These are phyloP conservation scores for Kwoniella sp. DNA, from an alignment of 768 basidiomycete genomes.

Conservation along the genomic window DNA sequence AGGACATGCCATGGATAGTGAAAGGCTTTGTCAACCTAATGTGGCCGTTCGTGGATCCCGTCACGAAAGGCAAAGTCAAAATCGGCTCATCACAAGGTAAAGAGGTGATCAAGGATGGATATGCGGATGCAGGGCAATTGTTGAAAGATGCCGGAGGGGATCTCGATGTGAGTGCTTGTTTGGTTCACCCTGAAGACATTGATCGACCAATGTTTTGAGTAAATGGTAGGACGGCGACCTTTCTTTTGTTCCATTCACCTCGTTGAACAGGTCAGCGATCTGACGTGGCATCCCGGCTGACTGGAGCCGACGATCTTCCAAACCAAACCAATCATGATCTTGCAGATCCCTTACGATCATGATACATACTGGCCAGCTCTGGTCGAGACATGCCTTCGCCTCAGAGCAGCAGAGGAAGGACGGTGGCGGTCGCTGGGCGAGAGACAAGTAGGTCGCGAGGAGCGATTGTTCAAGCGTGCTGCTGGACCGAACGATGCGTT, in stretches of 20 bases:
- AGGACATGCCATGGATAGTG: constrained; percentile 48
- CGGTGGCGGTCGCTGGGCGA: constrained; percentile 31
- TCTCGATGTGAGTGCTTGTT: constrained; percentile 39
- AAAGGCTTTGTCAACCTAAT: constrained; percentile 51
- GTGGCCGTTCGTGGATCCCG: constrained; percentile 56
- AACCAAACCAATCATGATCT: no score
- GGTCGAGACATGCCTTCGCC: constrained; percentile 28
- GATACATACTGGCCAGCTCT: constrained; percentile 43
- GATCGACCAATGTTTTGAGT: not conserved
- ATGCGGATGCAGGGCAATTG: constrained; percentile 34
- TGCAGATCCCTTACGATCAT: constrained; percentile 47
- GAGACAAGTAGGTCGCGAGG: constrained; percentile 31
- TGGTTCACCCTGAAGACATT: no score
- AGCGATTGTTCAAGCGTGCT: constrained; percentile 24
- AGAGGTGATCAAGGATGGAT: constrained; percentile 27
- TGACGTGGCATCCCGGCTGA: no score
- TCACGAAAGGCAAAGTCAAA: constrained; percentile 41
- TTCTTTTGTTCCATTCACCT: constrained; percentile 1
- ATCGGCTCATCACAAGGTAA: constrained; percentile 27
- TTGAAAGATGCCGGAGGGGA: constrained; percentile 48
- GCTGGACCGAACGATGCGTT: not conserved
- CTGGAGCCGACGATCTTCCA: not conserved
- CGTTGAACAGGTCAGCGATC: not conserved
- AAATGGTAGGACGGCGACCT: no score
- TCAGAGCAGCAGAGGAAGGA: constrained; percentile 26